Base-by-base conservation (phyloP, 2,329 filamentous ascomycete genomes). In the Massarina eburnea region DNA sequence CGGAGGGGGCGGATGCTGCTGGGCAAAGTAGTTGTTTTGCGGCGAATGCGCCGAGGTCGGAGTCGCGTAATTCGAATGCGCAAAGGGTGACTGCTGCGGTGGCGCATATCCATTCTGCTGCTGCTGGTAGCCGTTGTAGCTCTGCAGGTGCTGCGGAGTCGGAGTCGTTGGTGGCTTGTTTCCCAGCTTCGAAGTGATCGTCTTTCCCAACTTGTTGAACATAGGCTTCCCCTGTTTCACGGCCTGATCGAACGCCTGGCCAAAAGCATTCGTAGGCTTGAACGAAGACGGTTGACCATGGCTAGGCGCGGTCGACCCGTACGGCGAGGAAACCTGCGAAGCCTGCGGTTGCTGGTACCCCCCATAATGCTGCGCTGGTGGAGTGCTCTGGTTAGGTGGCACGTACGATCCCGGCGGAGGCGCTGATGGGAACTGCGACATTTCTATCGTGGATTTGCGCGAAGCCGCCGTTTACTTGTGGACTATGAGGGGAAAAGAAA, bases 191-290 rank as follows among this genome's bases (percentile, higher is more conserved):
- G 64, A 66, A 56, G 61, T 67, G 20, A 70, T 65, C 8, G 61
- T 63, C 57, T 70, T 70, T 35, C 61, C 57, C 30, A 70, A 39
- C 48, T 68, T 70, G 45, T 68, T 61, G 40, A 68, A 24, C 58
- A 68, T 64, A 1, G 66, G 66, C 49, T 68, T 70, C n/a, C 62
- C 55, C 0, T 59, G 66, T 2, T 62, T 65, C 8, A 69, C 63
- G 2, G 65, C 66, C 45, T 68, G 66, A 24, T 70, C 64, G 50
- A 70, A 52, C 53, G 66, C 66, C 27, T 60, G 54, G 1, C 63
- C 63, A 34, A 68, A 60, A 4, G 49, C 47, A 0, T 56, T 59
- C n/a, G 46, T 36, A 19, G 50, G 38, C 48, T 62, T 66, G 9
- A 20, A 19, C 20, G 20, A 15, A 17, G 24, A n/a, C 5, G 54